phyloP scores from a whole-genome alignment of 129 eudicot genomes.

The Lactuca sativa region DNA sequence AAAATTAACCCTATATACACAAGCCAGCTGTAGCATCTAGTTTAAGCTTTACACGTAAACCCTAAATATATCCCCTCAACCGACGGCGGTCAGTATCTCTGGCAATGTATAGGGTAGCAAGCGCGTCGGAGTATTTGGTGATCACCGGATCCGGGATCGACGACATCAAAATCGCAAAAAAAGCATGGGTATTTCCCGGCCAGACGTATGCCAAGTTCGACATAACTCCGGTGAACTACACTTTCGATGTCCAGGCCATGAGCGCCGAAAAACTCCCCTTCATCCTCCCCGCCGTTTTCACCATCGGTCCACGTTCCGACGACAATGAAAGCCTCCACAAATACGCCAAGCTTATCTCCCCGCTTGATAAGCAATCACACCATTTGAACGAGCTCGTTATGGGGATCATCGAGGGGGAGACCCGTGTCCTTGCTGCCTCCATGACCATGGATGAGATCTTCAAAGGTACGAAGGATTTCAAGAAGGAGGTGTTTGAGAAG shows the following conservation, averaged over 20 bases:
- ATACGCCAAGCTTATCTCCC: slow-evolving; percentile 62
- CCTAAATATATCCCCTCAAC: neutral
- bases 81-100: neutral
- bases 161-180: slow-evolving; percentile 51
- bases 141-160: slow-evolving; percentile 48
- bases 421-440: slow-evolving; percentile 66
- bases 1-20: too few relatives aligned
- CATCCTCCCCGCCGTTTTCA: slow-evolving; percentile 64
- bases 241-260: slow-evolving; percentile 74
- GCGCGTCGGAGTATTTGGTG: slow-evolving; percentile 58
- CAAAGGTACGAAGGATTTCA: slow-evolving; percentile 56
- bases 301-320: slow-evolving; percentile 55
- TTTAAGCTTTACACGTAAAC: neutral
- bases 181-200: slow-evolving; percentile 65
- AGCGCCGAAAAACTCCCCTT: slow-evolving; percentile 72
- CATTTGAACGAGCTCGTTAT: slow-evolving; percentile 61
- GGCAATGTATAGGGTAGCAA: slow-evolving; percentile 52
- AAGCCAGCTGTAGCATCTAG: too few relatives aligned
- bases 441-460: slow-evolving; percentile 78
- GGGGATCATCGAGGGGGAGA: slow-evolving; percentile 70
- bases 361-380: slow-evolving; percentile 46
- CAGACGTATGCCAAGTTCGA: slow-evolving; percentile 48
- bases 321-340: slow-evolving; percentile 41
- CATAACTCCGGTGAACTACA: slow-evolving; percentile 65
- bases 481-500: slow-evolving; percentile 55